Conservation (phyloP, 305 asterid genomes). For the Rubia peregrina region DNA sequence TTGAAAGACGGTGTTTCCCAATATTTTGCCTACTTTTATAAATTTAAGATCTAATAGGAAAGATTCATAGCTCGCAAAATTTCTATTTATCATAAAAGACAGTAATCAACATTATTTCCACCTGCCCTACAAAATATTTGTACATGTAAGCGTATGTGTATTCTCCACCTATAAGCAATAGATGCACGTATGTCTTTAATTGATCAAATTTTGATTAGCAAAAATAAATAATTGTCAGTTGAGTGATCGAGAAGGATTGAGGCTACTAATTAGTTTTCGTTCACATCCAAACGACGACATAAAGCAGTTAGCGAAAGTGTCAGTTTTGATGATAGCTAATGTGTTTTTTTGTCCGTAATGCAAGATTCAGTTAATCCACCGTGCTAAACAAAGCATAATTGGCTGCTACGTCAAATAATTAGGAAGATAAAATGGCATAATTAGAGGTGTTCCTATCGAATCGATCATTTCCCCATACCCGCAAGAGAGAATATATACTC, state of each 20-base stretch:
- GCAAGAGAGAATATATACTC: not conserved
- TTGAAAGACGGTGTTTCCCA: too few relatives aligned
- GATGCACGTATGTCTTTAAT: not conserved
- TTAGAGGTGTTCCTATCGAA: not conserved
- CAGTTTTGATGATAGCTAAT: not conserved
- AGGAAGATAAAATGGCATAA: not conserved
- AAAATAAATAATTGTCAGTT: too few relatives aligned
- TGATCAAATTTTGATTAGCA: not conserved
- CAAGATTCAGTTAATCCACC: conserved; percentile 3
- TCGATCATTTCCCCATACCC: not conserved
- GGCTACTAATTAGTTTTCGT: not conserved
- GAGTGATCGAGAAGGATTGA: not conserved
- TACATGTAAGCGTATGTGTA: too few relatives aligned
- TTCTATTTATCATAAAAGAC: too few relatives aligned
- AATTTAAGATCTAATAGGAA: too few relatives aligned
- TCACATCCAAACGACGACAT: not conserved
- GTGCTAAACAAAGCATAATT: not conserved
- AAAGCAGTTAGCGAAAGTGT: not conserved
- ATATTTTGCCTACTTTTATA: too few relatives aligned
- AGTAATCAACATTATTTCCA: too few relatives aligned
- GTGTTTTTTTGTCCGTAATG: not conserved
- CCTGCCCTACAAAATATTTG: too few relatives aligned
- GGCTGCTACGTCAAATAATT: not conserved
- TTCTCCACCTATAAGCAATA: not conserved
- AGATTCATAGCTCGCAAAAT: too few relatives aligned